Evolutionary conservation across 1,284 basidiomycete genomes (phyloP).

Genomic region (Flammula alnicola): DNA sequence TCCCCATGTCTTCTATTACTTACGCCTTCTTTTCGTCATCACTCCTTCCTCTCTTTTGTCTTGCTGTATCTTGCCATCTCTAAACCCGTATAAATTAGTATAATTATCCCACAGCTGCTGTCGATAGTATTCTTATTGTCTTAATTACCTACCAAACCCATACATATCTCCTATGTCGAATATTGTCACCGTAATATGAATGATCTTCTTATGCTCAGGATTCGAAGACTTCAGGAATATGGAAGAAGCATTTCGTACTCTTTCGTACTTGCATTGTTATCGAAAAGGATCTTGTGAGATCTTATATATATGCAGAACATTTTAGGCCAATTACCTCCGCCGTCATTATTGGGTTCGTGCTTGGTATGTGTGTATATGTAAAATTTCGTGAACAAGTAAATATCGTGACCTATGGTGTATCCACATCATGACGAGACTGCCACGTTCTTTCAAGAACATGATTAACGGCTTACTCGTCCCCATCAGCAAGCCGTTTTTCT

Average conservation of each 20-base stretch:
- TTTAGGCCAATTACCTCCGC: conserved; percentile 8
- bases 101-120: conserved; percentile 22
- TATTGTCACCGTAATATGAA: conserved; percentile 21
- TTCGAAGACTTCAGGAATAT: not conserved
- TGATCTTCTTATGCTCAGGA: not conserved
- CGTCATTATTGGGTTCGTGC: not conserved
- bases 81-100: conserved; percentile 12
- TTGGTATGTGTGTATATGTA: conserved; percentile 1
- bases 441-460: conserved; percentile 1
- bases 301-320: not conserved
- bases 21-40: no score
- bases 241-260: no score
- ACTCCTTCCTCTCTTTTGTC: conserved; percentile 25
- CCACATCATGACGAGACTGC: conserved; percentile 4
- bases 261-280: not conserved
- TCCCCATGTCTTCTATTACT: conserved; percentile 10
- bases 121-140: conserved; percentile 22
- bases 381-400: not conserved
- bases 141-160: conserved; percentile 16
- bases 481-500: conserved; percentile 40
- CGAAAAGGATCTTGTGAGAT: not conserved
- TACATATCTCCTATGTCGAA: conserved; percentile 16
- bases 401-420: not conserved
- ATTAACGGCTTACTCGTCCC: conserved; percentile 13
- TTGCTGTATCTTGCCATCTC: conserved; percentile 26